Conservation (phyloP, 306 rosid genomes). For the Phaseolus lunatus region DNA sequence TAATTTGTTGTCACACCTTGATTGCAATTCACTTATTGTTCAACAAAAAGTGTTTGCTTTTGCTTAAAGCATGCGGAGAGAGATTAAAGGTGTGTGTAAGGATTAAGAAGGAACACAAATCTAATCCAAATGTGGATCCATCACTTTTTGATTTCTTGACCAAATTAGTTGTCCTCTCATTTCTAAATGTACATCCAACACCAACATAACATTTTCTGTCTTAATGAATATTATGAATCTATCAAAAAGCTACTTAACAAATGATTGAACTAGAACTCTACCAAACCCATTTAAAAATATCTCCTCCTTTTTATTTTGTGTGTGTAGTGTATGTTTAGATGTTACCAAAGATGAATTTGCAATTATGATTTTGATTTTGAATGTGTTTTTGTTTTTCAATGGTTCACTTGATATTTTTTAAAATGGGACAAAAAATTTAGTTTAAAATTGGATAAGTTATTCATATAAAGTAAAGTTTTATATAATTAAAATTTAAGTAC, state of each 20-base stretch:
- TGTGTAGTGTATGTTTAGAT: background rate
- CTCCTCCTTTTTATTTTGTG: background rate
- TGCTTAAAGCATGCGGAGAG: slow-evolving; percentile 61
- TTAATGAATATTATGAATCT: background rate
- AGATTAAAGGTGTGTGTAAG: slow-evolving; percentile 45
- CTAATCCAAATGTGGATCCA: slow-evolving; percentile 59
- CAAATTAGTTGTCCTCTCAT: slow-evolving; percentile 51
- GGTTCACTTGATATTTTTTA: too few relatives aligned
- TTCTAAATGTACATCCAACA: slow-evolving; percentile 36
- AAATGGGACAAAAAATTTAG: too few relatives aligned
- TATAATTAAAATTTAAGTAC: too few relatives aligned
- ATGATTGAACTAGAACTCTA: background rate
- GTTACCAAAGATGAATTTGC: background rate
- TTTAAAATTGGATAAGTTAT: too few relatives aligned
- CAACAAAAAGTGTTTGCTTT: slow-evolving; percentile 58
- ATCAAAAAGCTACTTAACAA: background rate
- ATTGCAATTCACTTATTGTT: slow-evolving; percentile 55
- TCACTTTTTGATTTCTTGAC: slow-evolving; percentile 34
- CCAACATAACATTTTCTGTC: slow-evolving; percentile 35
- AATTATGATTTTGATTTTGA: background rate
- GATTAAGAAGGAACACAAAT: slow-evolving; percentile 42
- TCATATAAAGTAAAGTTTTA: too few relatives aligned
- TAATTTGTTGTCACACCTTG: slow-evolving; percentile 48
- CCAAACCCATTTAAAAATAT: background rate
- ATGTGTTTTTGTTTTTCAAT: too few relatives aligned